These are phyloP conservation scores for Hanseniaspora vineae DNA, from an alignment of 805 yeast species.

Conservation along the genomic window DNA sequence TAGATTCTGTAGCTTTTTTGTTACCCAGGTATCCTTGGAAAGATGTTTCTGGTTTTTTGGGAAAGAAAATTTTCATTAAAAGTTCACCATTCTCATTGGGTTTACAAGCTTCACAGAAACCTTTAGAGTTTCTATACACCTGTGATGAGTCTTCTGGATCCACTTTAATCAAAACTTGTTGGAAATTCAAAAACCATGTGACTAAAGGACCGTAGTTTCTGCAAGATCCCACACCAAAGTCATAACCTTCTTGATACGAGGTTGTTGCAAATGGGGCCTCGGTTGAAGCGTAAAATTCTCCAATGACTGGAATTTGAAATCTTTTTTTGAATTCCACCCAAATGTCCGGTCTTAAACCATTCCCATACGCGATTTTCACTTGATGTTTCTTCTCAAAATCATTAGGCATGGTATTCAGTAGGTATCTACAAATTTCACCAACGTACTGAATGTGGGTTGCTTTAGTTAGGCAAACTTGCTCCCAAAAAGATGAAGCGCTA, in stretches of 20 bases:
- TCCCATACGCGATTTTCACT: conserved; percentile 70
- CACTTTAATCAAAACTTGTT: conserved; percentile 55
- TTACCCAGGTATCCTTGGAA: conserved; percentile 88
- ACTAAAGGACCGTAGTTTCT: conserved; percentile 60
- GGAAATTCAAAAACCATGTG: conserved; percentile 35
- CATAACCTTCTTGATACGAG: conserved; percentile 55
- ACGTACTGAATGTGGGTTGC: conserved; percentile 87
- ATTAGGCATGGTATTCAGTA: conserved; percentile 41
- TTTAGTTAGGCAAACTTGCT: conserved; percentile 55
- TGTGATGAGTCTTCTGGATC: conserved; percentile 68
- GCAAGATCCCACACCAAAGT: conserved; percentile 78
- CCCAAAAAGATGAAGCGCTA: conserved; percentile 79
- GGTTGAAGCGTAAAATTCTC: conserved; percentile 89
- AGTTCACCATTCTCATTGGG: conserved; percentile 75
- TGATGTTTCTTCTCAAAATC: conserved; percentile 53
- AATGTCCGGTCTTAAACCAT: conserved; percentile 80
- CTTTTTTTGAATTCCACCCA: conserved; percentile 72
- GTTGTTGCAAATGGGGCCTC: conserved; percentile 87
- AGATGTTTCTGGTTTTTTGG: conserved; percentile 52
- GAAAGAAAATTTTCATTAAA: conserved; percentile 57
- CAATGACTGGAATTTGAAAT: conserved; percentile 61
- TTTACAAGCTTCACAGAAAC: conserved; percentile 43
- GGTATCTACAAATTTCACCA: conserved; percentile 87
- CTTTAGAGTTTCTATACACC: conserved; percentile 56
- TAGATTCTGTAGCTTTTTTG: conserved; percentile 63